These are phyloP conservation scores for Pseudogymnoascus sp. DNA, from an alignment of 2,329 filamentous ascomycete species.

Conservation along the genomic window DNA sequence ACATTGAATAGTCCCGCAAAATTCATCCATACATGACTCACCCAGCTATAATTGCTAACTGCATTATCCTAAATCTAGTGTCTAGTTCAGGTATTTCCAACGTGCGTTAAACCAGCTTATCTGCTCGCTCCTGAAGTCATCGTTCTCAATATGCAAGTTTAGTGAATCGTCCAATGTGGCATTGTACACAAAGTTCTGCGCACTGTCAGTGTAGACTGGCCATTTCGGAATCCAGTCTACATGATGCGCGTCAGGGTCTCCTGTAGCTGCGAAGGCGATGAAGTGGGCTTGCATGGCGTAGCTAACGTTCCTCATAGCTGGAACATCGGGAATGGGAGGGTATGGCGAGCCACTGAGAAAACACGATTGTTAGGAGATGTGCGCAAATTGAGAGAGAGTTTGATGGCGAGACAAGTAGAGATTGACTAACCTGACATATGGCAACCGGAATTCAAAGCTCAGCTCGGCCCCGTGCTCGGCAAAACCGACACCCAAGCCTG, in stretches of 20 bases:
- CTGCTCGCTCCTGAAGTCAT: slow-evolving; percentile 4
- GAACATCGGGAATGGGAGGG: slow-evolving; percentile 9
- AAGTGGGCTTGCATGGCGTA: slow-evolving; percentile 14
- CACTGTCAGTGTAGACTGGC: neutral
- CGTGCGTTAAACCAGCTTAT: slow-evolving; percentile 33
- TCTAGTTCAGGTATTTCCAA: slow-evolving; percentile 35
- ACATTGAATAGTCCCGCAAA: neutral
- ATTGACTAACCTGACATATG: slow-evolving; percentile 9
- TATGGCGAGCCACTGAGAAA: slow-evolving; percentile 3
- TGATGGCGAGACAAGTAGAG: neutral
- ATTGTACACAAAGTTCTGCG: slow-evolving; percentile 11
- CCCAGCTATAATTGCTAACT: neutral
- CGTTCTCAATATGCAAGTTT: slow-evolving; percentile 11
- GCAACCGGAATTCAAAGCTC: slow-evolving; percentile 10
- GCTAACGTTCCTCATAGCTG: slow-evolving; percentile 13
- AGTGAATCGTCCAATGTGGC: slow-evolving; percentile 7
- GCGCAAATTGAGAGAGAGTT: neutral
- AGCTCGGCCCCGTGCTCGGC: slow-evolving; percentile 13
- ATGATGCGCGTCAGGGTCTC: slow-evolving; percentile 11
- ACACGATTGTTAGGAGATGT: neutral
- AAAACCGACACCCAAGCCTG: slow-evolving; percentile 14
- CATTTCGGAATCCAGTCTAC: slow-evolving; percentile 6
- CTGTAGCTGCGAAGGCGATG: slow-evolving; percentile 9
- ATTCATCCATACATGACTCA: neutral
- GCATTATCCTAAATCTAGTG: neutral